Evolutionary conservation across 2,329 filamentous ascomycete genomes (phyloP), one percentile per base, ranked within the genome.

Genomic region (Colletotrichum sp.): DNA sequence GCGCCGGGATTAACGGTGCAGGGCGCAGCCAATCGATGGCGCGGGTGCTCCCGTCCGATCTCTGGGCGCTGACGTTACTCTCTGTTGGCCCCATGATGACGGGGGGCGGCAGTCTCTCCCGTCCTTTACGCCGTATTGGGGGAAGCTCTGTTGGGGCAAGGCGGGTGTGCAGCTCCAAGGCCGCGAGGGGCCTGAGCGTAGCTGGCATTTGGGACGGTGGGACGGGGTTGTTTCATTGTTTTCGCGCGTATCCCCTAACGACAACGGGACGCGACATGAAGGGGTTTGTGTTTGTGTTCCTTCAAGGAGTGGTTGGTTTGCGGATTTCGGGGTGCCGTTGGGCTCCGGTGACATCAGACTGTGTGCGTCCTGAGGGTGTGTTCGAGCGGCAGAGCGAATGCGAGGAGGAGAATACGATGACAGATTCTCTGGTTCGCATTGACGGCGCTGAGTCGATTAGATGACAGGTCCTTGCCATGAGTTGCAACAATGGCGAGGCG

Each of bases 161-260:
- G 26, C 57, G 28, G 30, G 26, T n/a, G 34, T 13, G 30, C 28
- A 2, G 59, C n/a, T 49, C 18, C 30, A 32, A 62, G 16, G 18
- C 44, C 62, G 16, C 62, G 16, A 49, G 30, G 36, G 72, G 69
- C 70, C 62, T 72, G 62, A 72, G 72, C 69, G 72, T 67, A 12
- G 34, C 28, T 62, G 34, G 73, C 73, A 76, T 67, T 63, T 72
- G 67, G 39, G 60, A 75, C 49, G 72, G 63, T 28, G 69, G 63
- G 57, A 68, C 55, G 57, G 30, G 24, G 12, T 52, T 60, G 73
- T 76, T 76, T 76, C 69, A 76, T 26, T 26, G 64, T 12, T 30
- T 7, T 18, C 52, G 21, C 16, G 24, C 28, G 65, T 52, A 60
- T 39, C 34, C 28, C 34, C 60, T 39, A 26, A 60, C 44, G 44